phyloP scores from a whole-genome alignment of 768 basidiomycete species.

The Phaeolepiota aurea region DNA sequence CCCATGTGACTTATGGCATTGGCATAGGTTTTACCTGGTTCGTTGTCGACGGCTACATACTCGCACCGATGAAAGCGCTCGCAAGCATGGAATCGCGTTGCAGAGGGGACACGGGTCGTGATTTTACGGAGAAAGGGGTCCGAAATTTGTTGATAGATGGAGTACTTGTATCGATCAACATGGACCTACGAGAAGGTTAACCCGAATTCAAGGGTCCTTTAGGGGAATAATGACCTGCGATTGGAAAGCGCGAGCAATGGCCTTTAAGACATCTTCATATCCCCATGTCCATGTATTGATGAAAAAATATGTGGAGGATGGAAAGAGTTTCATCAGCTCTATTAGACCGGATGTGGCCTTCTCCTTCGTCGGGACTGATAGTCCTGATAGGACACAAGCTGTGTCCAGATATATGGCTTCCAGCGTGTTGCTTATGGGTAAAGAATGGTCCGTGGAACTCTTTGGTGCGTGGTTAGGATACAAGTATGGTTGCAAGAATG shows the following conservation, averaged over 20 bases:
- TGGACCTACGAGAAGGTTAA: constrained; percentile 64
- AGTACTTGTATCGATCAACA: constrained; percentile 81
- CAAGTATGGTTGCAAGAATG: constrained; percentile 66
- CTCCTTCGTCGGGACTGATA: constrained; percentile 58
- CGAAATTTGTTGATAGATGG: constrained; percentile 46
- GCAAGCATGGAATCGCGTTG: constrained; percentile 89
- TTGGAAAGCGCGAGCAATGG: constrained; percentile 57
- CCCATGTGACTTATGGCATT: constrained; percentile 34
- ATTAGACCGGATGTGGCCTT: constrained; percentile 61
- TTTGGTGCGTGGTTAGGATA: constrained; percentile 17
- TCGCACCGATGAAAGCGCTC: constrained; percentile 75
- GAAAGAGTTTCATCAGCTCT: constrained; percentile 61
- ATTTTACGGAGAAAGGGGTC: constrained; percentile 58
- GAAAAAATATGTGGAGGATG: constrained; percentile 67
- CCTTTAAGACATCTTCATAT: constrained; percentile 87
- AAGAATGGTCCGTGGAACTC: constrained; percentile 1
- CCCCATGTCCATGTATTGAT: constrained; percentile 96
- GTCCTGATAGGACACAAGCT: constrained; percentile 45
- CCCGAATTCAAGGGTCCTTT: too few relatives aligned
- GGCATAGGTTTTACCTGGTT: constrained; percentile 7
- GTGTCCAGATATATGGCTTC: constrained; percentile 85
- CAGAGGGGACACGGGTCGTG: constrained; percentile 47
- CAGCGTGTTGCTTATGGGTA: constrained; percentile 32
- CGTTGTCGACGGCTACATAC: constrained; percentile 40
- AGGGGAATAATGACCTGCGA: too few relatives aligned